Evolutionary conservation across 352 stramenopile species (phyloP).

Genomic region (Phytophthora cactorum): DNA sequence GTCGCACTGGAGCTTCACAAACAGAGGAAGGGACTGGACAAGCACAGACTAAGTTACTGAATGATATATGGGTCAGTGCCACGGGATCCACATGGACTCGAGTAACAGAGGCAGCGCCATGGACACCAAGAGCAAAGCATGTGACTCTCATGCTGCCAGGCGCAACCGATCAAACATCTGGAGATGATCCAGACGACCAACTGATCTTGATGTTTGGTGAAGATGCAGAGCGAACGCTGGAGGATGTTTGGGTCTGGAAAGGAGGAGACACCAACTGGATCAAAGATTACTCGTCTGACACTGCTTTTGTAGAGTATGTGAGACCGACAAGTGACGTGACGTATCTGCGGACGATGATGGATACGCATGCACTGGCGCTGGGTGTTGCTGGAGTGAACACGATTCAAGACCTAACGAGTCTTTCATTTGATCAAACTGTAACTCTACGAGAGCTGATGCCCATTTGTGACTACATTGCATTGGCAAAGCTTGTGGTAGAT

Average conservation of each 20-base stretch:
- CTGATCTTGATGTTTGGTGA: constrained; percentile 71
- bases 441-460: constrained; percentile 58
- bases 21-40: constrained; percentile 25
- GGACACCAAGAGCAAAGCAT: constrained; percentile 64
- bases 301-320: constrained; percentile 51
- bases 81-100: constrained; percentile 55
- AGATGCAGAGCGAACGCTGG: constrained; percentile 59
- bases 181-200: constrained; percentile 55
- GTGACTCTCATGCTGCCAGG: constrained; percentile 50
- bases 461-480: constrained; percentile 74
- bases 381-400: constrained; percentile 65
- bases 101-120: constrained; percentile 40
- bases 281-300: constrained; percentile 50
- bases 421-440: constrained; percentile 61
- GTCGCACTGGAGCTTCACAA: constrained; percentile 45
- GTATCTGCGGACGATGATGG: constrained; percentile 59
- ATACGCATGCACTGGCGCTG: constrained; percentile 59
- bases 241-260: constrained; percentile 76
- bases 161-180: constrained; percentile 43
- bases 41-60: constrained; percentile 44
- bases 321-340: constrained; percentile 51
- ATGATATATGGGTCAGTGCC: constrained; percentile 73
- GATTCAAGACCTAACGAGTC: constrained; percentile 78
- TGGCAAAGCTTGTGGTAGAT: constrained; percentile 63
- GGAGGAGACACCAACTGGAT: constrained; percentile 41